phyloP scores from a whole-genome alignment of 768 basidiomycete species.

The Boletus edulis region DNA sequence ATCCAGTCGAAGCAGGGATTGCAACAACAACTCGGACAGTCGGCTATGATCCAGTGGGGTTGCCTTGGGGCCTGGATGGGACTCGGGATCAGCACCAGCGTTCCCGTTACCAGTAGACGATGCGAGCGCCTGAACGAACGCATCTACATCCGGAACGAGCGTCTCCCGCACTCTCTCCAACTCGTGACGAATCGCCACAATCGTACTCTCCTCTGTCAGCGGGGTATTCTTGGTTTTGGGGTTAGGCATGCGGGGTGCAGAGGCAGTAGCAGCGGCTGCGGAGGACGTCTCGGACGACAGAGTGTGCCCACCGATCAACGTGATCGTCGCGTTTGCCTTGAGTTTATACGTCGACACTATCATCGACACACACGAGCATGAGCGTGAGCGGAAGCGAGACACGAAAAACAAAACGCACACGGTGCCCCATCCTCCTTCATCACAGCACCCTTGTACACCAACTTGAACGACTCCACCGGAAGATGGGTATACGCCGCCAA shows the following conservation, averaged over 20 bases:
- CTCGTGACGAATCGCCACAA: conserved; percentile 37
- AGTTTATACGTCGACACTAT: conserved; percentile 75
- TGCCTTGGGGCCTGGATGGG: neutral
- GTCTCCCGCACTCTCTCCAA: conserved; percentile 48
- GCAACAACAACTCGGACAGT: conserved; percentile 80
- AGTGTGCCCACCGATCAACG: conserved; percentile 56
- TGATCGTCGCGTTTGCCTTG: conserved; percentile 63
- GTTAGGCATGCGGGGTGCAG: neutral
- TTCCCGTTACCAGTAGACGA: neutral
- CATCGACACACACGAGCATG: neutral
- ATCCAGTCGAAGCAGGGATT: conserved; percentile 85
- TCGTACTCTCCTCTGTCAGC: conserved; percentile 39
- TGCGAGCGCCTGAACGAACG: conserved; percentile 44
- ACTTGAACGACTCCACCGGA: conserved; percentile 67
- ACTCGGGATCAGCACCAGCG: no score
- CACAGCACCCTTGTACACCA: conserved; percentile 88
- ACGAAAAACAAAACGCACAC: conserved; percentile 39
- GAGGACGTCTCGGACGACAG: conserved; percentile 16
- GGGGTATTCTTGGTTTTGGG: neutral
- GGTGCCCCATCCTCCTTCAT: conserved; percentile 79
- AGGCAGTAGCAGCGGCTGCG: neutral
- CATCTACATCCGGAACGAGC: conserved; percentile 55
- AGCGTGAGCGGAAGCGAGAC: neutral
- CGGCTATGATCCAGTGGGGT: conserved; percentile 44
- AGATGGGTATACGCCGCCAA: conserved; percentile 78